Evolutionary conservation across 176 grass and related monocot genomes (phyloP).

Genomic region (Otatea glauca): DNA sequence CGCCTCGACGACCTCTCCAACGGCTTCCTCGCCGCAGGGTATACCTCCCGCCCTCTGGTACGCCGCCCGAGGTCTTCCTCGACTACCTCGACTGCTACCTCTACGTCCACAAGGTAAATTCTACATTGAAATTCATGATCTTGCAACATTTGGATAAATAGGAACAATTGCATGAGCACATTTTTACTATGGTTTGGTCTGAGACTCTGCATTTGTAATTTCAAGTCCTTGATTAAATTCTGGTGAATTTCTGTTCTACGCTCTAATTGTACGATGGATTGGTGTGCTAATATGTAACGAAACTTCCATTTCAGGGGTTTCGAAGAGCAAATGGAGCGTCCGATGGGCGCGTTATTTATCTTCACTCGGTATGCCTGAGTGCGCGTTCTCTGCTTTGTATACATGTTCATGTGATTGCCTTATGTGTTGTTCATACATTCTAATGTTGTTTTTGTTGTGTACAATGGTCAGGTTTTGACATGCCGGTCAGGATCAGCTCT

Average conservation of each 20-base stretch:
- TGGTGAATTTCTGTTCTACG: background rate
- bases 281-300: slow-evolving; percentile 3
- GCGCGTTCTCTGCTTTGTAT: background rate
- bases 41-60: slow-evolving; percentile 58
- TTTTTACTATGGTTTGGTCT: background rate
- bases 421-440: background rate
- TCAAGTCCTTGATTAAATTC: background rate
- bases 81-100: slow-evolving; percentile 77
- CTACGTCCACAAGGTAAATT: slow-evolving; percentile 70
- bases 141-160: background rate
- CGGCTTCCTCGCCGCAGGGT: slow-evolving; percentile 65
- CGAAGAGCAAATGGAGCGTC: slow-evolving; percentile 53
- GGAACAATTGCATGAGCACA: background rate
- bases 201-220: background rate
- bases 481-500: slow-evolving; percentile 76
- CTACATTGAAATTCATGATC: background rate
- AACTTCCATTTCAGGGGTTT: slow-evolving; percentile 65
- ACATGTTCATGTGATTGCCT: background rate
- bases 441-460: slow-evolving; percentile 29
- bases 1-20: slow-evolving; percentile 73
- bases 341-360: slow-evolving; percentile 73
- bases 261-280: background rate
- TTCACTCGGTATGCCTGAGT: slow-evolving; percentile 71
- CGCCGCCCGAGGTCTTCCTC: slow-evolving; percentile 69
- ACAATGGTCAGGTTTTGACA: slow-evolving; percentile 66